phyloP scores from a whole-genome alignment of 2,329 filamentous ascomycete genomes.

The Aspergillus floridensis region DNA sequence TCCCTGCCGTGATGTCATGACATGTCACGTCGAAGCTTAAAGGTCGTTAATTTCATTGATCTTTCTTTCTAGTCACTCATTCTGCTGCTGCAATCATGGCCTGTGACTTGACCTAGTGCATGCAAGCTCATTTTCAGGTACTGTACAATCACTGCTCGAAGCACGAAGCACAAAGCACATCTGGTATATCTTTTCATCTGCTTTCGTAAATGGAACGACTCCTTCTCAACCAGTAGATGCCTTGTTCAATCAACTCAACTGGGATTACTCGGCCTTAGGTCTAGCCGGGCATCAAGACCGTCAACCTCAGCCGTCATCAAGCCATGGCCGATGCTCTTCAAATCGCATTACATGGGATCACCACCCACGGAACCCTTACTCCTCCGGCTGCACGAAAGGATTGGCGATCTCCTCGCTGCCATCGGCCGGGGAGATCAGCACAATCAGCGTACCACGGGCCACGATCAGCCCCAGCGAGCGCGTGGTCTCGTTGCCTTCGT shows the following conservation, averaged over 20 bases:
- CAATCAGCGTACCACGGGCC: constrained; percentile 85
- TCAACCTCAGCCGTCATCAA: background rate
- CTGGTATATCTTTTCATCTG: constrained; percentile 3
- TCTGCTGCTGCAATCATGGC: background rate
- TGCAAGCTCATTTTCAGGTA: background rate
- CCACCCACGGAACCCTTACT: constrained; percentile 41
- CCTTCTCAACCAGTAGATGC: background rate
- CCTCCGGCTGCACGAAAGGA: constrained; percentile 76
- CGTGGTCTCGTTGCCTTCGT: constrained; percentile 83
- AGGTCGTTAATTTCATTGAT: background rate
- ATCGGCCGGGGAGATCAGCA: constrained; percentile 87
- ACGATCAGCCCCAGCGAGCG: constrained; percentile 82
- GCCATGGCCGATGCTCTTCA: background rate
- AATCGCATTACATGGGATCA: background rate
- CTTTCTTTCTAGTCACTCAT: background rate
- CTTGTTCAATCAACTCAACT: too few species aligned
- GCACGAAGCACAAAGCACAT: background rate
- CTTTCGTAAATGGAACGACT: background rate
- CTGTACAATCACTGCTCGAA: background rate
- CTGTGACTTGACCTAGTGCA: background rate
- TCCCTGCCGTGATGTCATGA: background rate
- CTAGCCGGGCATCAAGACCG: background rate
- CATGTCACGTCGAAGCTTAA: background rate
- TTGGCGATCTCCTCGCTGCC: constrained; percentile 96
- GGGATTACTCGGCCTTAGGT: background rate